phyloP scores from a whole-genome alignment of 768 basidiomycete genomes.

The Pleurotus cornucopiae region DNA sequence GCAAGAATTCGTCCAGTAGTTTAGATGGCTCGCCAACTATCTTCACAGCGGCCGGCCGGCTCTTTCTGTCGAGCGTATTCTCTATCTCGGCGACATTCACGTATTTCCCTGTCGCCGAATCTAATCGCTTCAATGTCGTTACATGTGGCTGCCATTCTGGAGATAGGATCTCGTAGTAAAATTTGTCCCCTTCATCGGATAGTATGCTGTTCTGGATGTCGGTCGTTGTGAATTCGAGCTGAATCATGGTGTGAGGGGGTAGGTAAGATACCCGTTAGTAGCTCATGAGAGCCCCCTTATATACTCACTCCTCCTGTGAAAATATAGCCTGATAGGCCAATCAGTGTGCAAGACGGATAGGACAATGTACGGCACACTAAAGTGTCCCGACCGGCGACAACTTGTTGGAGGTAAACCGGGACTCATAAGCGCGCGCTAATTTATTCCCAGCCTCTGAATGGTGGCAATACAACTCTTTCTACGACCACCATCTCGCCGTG shows the following conservation, averaged over 20 bases:
- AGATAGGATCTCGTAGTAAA: constrained; percentile 7
- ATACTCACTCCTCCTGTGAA: no score
- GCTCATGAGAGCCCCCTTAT: no score
- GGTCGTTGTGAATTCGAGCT: constrained; percentile 3
- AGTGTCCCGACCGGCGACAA: no score
- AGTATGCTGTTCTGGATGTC: constrained; percentile 1
- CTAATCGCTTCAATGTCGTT: background rate
- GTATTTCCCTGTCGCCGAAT: background rate
- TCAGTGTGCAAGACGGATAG: background rate
- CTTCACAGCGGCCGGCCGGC: background rate
- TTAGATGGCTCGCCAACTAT: background rate
- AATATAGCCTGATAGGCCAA: background rate
- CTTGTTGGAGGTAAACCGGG: no score
- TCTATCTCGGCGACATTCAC: background rate
- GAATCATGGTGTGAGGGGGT: background rate
- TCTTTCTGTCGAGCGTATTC: background rate
- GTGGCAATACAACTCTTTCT: no score
- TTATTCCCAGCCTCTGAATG: no score
- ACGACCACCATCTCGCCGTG: no score
- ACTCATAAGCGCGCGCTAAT: no score
- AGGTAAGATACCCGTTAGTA: background rate
- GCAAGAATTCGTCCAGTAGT: background rate
- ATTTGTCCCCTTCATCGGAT: background rate
- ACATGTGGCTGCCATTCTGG: constrained; percentile 2
- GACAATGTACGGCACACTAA: no score